phyloP scores from a whole-genome alignment of 768 basidiomycete species.

The Lentinula sp. region DNA sequence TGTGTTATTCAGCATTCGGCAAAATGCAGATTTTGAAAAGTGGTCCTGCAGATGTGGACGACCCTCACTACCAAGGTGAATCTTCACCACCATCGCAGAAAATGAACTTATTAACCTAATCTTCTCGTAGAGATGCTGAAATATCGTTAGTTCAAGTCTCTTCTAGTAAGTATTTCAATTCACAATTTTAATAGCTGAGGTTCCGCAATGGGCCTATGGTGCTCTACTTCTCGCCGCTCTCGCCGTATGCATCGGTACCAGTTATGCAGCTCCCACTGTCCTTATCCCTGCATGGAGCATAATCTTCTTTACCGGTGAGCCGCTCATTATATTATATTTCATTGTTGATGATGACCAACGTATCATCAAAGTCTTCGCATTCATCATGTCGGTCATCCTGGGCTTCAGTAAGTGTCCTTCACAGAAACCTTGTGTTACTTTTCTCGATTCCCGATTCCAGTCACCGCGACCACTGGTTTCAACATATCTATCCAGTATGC shows the following conservation, averaged over 20 bases:
- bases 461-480: slow-evolving; percentile 38
- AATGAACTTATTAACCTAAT: background rate
- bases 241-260: slow-evolving; percentile 42
- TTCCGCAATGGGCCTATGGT: slow-evolving; percentile 49
- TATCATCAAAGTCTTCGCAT: slow-evolving; percentile 18
- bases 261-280: slow-evolving; percentile 30
- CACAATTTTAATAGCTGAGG: slow-evolving; percentile 24
- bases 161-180: too few species aligned
- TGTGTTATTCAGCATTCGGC: slow-evolving; percentile 29
- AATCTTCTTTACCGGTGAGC: slow-evolving; percentile 38
- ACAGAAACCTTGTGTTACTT: background rate
- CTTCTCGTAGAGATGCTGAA: slow-evolving; percentile 36
- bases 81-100: background rate
- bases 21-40: slow-evolving; percentile 31
- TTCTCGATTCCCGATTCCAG: slow-evolving; percentile 11
- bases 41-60: slow-evolving; percentile 35
- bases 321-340: background rate
- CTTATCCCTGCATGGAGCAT: slow-evolving; percentile 52
- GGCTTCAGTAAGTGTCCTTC: slow-evolving; percentile 31
- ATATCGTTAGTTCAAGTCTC: slow-evolving; percentile 24
- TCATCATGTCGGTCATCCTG: slow-evolving; percentile 31
- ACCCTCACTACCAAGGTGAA: slow-evolving; percentile 42
- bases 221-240: slow-evolving; percentile 38
- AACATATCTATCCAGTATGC: slow-evolving; percentile 43
- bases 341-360: background rate